phyloP scores from a whole-genome alignment of 1,284 basidiomycete genomes.

The Serendipita sp. region DNA sequence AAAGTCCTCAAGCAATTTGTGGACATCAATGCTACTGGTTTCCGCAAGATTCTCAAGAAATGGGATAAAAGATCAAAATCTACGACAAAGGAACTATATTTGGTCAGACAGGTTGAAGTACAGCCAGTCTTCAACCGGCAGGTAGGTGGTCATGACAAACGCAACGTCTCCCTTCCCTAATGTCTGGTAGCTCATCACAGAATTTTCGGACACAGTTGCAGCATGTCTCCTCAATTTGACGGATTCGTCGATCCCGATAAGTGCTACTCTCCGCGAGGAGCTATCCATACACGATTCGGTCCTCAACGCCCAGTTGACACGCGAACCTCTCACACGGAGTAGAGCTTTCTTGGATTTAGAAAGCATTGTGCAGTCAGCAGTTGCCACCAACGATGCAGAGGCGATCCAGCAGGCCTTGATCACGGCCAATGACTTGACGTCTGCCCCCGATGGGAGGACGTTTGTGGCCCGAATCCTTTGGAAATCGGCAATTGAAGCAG shows the following conservation, averaged over 20 bases:
- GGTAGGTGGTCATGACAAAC: constrained; percentile 27
- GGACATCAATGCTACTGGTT: constrained; percentile 95
- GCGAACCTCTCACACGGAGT: constrained; percentile 42
- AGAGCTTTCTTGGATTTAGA: constrained; percentile 81
- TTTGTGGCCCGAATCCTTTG: constrained; percentile 79
- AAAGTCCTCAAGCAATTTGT: constrained; percentile 65
- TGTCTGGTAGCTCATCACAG: constrained; percentile 67
- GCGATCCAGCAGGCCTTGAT: constrained; percentile 57
- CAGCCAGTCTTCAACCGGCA: constrained; percentile 97
- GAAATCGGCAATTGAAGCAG: constrained; percentile 77
- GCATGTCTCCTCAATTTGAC: constrained; percentile 78
- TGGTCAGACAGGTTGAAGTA: constrained; percentile 93
- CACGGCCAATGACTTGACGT: constrained; percentile 51
- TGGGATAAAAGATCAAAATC: constrained; percentile 96
- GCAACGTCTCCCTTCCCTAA: background rate
- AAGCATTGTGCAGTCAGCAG: constrained; percentile 65
- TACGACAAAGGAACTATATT: constrained; percentile 90
- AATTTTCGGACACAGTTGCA: constrained; percentile 88
- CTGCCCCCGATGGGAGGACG: constrained; percentile 41
- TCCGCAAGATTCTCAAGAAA: constrained; percentile 97
- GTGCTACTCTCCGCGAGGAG: constrained; percentile 52
- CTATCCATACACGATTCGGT: constrained; percentile 33
- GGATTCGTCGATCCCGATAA: constrained; percentile 61
- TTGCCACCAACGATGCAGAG: constrained; percentile 43
- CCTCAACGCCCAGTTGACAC: constrained; percentile 56